Evolutionary conservation across 192 early-diverging fungal species (phyloP).

Genomic region (Nowakowskiella sp.): DNA sequence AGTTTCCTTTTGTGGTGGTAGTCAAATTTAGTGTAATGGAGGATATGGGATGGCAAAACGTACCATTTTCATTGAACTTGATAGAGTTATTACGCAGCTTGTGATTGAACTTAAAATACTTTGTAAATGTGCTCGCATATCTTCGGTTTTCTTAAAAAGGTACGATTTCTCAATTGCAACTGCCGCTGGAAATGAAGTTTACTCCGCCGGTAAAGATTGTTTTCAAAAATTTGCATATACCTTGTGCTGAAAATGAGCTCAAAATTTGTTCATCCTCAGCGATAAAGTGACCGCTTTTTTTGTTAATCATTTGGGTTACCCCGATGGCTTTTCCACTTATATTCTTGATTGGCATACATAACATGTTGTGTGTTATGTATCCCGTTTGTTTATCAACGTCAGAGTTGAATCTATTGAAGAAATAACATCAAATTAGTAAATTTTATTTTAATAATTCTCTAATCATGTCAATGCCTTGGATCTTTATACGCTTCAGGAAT

Average conservation of each 20-base stretch:
- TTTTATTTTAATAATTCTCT: no score
- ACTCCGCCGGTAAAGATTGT: background rate
- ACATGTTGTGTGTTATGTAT: conserved; percentile 34
- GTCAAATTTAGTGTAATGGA: conserved; percentile 1
- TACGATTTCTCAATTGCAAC: conserved; percentile 49
- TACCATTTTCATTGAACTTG: conserved; percentile 10
- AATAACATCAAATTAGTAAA: no score
- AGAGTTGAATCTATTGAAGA: conserved; percentile 37
- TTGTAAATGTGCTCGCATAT: conserved; percentile 37
- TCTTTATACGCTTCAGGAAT: conserved; percentile 42
- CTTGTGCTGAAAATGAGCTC: conserved; percentile 45
- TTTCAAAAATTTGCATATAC: conserved; percentile 13
- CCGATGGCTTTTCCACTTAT: conserved; percentile 35
- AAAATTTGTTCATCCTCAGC: conserved; percentile 42
- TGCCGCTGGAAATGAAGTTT: conserved; percentile 28
- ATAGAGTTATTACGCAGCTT: conserved; percentile 42
- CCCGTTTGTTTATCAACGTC: conserved; percentile 42
- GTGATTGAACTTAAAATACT: conserved; percentile 38
- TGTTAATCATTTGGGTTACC: conserved; percentile 50
- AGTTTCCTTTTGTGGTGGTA: conserved; percentile 19
- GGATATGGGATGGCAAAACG: conserved; percentile 11
- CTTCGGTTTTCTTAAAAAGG: conserved; percentile 44
- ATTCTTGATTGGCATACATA: conserved; percentile 45
- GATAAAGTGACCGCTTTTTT: conserved; percentile 27
- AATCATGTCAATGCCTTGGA: conserved; percentile 19